Percentiles rank a stretch among this genome's conserved stretches.
These are phyloP conservation scores for Sisymbrium irio DNA, from an alignment of 345 rosid genomes.

Conservation along the genomic window DNA sequence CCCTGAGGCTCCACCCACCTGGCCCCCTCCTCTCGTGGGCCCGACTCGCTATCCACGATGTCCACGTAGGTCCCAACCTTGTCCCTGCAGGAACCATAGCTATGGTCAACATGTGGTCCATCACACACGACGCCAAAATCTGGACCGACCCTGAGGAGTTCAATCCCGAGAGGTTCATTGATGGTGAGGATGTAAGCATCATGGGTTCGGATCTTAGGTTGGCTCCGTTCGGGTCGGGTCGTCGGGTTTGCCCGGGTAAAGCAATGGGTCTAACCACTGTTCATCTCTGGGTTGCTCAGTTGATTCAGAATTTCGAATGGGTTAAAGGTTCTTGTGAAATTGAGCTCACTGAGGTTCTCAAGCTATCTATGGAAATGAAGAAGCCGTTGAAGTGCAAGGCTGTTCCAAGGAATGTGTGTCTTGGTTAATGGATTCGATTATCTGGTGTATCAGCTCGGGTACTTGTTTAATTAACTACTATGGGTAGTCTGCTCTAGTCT, in stretches of 20 bases:
- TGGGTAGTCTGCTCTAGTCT: neutral
- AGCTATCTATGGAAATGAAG: conserved; percentile 68
- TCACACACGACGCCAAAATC: conserved; percentile 55
- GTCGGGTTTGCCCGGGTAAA: conserved; percentile 74
- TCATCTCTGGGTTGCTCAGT: conserved; percentile 57
- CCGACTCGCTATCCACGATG: conserved; percentile 63
- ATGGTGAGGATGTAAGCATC: conserved; percentile 44
- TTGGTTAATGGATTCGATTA: neutral
- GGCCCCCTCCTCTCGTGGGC: conserved; percentile 96
- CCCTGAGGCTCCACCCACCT: conserved; percentile 80
- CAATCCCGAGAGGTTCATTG: conserved; percentile 65
- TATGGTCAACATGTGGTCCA: conserved; percentile 97
- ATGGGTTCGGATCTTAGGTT: conserved; percentile 66
- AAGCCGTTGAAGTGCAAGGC: conserved; percentile 54
- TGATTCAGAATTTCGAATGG: conserved; percentile 53
- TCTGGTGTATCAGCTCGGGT: neutral
- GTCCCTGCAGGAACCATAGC: conserved; percentile 82
- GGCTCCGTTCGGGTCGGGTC: conserved; percentile 69
- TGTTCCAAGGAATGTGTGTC: conserved; percentile 40
- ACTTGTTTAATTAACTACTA: conserved; percentile 14
- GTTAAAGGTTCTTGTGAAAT: conserved; percentile 36
- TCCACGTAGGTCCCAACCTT: conserved; percentile 46
- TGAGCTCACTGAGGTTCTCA: conserved; percentile 48
- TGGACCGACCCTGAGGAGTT: conserved; percentile 57
- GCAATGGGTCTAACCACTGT: conserved; percentile 61